Percentiles rank a stretch among this genome's conserved stretches.
Conservation (phyloP, 2,329 filamentous ascomycete genomes). For the Hymenoscyphus repandus region DNA sequence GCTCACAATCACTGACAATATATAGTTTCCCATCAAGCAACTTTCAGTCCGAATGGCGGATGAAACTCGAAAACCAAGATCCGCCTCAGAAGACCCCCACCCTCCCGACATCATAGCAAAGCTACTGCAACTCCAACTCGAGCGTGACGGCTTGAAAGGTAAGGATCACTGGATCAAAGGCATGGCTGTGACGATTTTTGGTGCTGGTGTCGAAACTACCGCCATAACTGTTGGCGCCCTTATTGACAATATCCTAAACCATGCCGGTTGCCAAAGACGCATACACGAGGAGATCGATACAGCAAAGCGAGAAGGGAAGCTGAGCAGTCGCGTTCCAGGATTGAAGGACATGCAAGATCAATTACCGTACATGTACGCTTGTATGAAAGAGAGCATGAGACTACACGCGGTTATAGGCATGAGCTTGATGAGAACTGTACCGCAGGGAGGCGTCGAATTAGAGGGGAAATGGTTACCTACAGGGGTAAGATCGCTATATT, state of each 20-base stretch:
- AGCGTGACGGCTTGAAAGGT: not conserved
- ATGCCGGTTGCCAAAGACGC: constrained; percentile 21
- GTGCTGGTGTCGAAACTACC: constrained; percentile 39
- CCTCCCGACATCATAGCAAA: constrained; percentile 10
- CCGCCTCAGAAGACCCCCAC: too few species aligned
- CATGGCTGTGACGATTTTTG: constrained; percentile 30
- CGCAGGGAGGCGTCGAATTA: constrained; percentile 20
- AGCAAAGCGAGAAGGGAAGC: constrained; percentile 10
- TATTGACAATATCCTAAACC: constrained; percentile 10
- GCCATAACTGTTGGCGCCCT: constrained; percentile 35
- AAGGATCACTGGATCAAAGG: constrained; percentile 9
- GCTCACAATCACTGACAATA: too few species aligned
- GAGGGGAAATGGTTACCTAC: constrained; percentile 37
- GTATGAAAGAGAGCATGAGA: constrained; percentile 43
- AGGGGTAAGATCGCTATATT: constrained; percentile 36
- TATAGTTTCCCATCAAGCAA: not conserved
- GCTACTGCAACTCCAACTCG: constrained; percentile 8
- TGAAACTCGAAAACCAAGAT: not conserved
- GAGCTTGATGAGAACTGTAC: constrained; percentile 39
- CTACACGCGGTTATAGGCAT: constrained; percentile 40
- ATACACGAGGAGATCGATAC: constrained; percentile 31
- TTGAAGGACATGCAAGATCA: constrained; percentile 22
- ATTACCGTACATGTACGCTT: constrained; percentile 41
- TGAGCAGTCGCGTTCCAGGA: constrained; percentile 2
- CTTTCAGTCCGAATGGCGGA: not conserved